phyloP scores from a whole-genome alignment of 2,329 filamentous ascomycete species.

The Coleophoma crateriformis region DNA sequence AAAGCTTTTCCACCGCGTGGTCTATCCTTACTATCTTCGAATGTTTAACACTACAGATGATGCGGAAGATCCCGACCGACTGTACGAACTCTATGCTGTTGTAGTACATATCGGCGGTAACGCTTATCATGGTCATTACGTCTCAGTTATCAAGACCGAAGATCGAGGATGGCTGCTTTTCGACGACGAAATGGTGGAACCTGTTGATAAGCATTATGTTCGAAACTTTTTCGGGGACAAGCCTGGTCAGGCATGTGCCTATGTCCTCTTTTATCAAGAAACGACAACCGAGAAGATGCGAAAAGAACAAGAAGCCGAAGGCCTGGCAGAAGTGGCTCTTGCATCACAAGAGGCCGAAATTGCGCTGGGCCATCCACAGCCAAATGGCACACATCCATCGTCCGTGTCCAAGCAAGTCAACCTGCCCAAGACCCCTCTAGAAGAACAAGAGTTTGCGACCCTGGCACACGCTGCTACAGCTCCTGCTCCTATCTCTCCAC shows the following conservation, averaged over 20 bases:
- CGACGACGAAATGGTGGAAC: slow-evolving; percentile 97
- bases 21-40: slow-evolving; percentile 93
- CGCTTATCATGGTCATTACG: slow-evolving; percentile 95
- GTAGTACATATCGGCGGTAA: slow-evolving; percentile 97
- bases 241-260: slow-evolving; percentile 85
- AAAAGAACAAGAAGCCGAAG: slow-evolving; percentile 80
- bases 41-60: slow-evolving; percentile 98
- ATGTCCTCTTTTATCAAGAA: slow-evolving; percentile 97
- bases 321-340: slow-evolving; percentile 52
- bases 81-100: slow-evolving; percentile 96
- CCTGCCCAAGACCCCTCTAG: slow-evolving; percentile 39
- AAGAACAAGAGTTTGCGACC: slow-evolving; percentile 47
- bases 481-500: slow-evolving; percentile 32
- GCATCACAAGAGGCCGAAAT: slow-evolving; percentile 51
- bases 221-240: slow-evolving; percentile 96
- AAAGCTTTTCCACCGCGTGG: slow-evolving; percentile 93
- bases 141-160: slow-evolving; percentile 95
- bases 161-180: slow-evolving; percentile 95
- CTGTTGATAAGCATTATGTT: slow-evolving; percentile 93
- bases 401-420: slow-evolving; percentile 46
- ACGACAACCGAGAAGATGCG: slow-evolving; percentile 63
- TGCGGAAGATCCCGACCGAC: slow-evolving; percentile 82
- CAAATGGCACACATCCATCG: slow-evolving; percentile 32
- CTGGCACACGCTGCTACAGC: slow-evolving; percentile 65
- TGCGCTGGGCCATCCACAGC: slow-evolving; percentile 41